Conservation (phyloP, 73 alveolate species). For the Paramecium pentaurelia region DNA sequence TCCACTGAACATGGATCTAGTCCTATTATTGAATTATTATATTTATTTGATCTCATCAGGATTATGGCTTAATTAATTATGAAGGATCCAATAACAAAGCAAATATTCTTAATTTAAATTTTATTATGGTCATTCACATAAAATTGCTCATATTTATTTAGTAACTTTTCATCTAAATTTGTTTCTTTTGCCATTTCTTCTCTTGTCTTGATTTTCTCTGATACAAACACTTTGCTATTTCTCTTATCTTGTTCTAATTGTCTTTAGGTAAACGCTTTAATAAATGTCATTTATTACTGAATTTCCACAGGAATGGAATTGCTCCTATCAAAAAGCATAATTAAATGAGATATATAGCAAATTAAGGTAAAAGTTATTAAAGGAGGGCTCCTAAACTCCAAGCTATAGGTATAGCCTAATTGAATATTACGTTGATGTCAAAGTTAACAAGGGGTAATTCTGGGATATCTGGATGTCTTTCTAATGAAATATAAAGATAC, state of each 20-base stretch:
- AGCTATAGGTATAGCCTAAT: neutral
- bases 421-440: neutral
- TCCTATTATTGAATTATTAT: neutral
- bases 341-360: neutral
- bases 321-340: neutral
- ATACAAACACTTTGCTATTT: neutral
- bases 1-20: neutral
- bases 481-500: neutral
- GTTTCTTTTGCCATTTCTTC: neutral
- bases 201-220: neutral
- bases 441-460: constrained; percentile 7
- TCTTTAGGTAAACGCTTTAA: neutral
- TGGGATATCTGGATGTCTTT: constrained; percentile 18
- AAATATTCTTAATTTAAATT: neutral
- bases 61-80: neutral
- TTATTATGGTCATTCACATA: neutral
- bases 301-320: neutral
- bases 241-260: neutral
- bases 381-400: neutral
- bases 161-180: neutral
- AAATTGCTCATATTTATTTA: neutral
- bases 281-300: neutral
- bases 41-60: neutral
- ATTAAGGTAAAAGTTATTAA: neutral
- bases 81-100: neutral